Conservation (phyloP, 2,329 filamentous ascomycete genomes). For the Fusarium algeriense region DNA sequence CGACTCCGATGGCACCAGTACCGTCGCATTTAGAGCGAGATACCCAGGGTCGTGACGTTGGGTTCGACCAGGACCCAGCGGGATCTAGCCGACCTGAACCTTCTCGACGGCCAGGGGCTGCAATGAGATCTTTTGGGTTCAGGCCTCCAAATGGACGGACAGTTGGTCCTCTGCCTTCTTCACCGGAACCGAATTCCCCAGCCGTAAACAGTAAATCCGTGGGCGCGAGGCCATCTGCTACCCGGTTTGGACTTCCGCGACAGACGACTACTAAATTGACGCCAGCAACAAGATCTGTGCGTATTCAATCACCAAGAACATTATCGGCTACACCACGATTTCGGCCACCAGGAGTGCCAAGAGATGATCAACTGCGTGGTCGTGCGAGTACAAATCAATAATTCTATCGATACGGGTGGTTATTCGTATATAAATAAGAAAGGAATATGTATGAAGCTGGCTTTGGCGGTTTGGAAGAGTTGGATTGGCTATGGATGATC, state of each 20-base stretch:
- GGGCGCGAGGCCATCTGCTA: conserved; percentile 27
- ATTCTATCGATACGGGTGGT: conserved; percentile 1
- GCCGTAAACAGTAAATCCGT: conserved; percentile 37
- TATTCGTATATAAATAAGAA: conserved; percentile 15
- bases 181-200: conserved; percentile 18
- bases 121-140: conserved; percentile 26
- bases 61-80: conserved; percentile 4
- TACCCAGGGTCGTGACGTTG: conserved; percentile 43
- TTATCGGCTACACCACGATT: conserved; percentile 31
- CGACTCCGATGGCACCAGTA: conserved; percentile 58
- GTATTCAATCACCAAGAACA: conserved; percentile 42
- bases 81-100: neutral
- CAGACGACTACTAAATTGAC: conserved; percentile 19
- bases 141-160: conserved; percentile 21
- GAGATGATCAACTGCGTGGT: conserved; percentile 14
- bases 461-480: neutral
- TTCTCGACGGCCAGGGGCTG: conserved; percentile 9
- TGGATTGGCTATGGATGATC: conserved; percentile 13
- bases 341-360: conserved; percentile 10
- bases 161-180: conserved; percentile 16
- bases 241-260: conserved; percentile 22
- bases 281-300: conserved; percentile 42
- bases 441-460: neutral
- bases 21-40: conserved; percentile 58
- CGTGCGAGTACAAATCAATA: conserved; percentile 22